phyloP scores from a whole-genome alignment of 495 filamentous ascomycete species.

The Sporormia fimetaria region DNA sequence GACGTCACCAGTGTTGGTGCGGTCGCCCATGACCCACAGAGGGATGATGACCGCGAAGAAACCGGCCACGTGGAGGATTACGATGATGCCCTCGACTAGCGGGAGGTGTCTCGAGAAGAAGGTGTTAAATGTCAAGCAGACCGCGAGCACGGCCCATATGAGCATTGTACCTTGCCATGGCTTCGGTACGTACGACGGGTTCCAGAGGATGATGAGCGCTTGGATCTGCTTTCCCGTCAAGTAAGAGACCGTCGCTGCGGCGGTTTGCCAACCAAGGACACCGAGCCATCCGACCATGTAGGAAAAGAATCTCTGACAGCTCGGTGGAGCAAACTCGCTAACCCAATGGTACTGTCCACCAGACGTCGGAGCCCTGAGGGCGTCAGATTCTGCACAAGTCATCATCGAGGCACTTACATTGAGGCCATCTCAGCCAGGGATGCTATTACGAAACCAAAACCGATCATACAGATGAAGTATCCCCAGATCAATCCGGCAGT shows the following conservation, averaged over 20 bases:
- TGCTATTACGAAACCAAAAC: constrained; percentile 2
- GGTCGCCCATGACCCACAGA: constrained; percentile 35
- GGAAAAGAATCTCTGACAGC: constrained; percentile 28
- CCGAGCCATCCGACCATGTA: constrained; percentile 40
- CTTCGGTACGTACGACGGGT: constrained; percentile 37
- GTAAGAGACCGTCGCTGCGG: constrained; percentile 42
- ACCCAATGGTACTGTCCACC: constrained; percentile 44
- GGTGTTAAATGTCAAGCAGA: constrained; percentile 47
- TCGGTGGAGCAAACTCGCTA: constrained; percentile 36
- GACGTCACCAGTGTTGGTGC: constrained; percentile 23
- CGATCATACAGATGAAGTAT: no score
- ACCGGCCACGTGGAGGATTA: constrained; percentile 49
- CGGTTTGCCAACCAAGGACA: constrained; percentile 49
- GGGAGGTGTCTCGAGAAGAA: constrained; percentile 43
- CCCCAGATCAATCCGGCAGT: background rate
- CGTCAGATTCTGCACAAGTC: no score
- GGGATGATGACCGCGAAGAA: constrained; percentile 52
- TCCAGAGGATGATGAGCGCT: constrained; percentile 44
- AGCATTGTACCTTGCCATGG: constrained; percentile 50
- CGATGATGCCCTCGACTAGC: constrained; percentile 44
- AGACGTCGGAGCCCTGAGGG: constrained; percentile 39
- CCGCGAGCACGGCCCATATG: constrained; percentile 38
- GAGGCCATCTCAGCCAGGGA: constrained; percentile 22
- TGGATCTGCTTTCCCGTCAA: constrained; percentile 47
- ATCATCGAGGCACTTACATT: no score